A percentile compares a stretch with the other conserved stretches of the same genome.
Evolutionary conservation across 2,329 filamentous ascomycete species (phyloP).

Genomic region (Dactylonectria estremocensis): DNA sequence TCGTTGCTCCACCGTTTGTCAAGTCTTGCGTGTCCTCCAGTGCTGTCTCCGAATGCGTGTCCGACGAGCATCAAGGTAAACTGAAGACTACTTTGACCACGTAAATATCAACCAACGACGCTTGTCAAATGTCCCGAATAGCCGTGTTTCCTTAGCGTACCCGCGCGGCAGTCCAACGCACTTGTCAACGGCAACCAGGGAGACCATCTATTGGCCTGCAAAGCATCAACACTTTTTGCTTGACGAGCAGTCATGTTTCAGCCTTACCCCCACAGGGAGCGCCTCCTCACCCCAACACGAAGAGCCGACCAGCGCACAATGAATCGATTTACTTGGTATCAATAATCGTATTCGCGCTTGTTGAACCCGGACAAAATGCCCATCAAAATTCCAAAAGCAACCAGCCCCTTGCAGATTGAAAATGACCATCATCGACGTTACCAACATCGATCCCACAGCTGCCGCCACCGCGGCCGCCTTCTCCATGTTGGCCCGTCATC

Average conservation of each 20-base stretch:
- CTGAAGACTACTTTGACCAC: too few species aligned
- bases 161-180: conserved; percentile 20
- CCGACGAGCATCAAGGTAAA: not conserved
- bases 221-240: not conserved
- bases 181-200: conserved; percentile 1
- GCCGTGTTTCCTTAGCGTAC: conserved; percentile 15
- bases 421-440: not conserved
- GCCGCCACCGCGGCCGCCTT: not conserved
- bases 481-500: conserved; percentile 15
- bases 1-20: not conserved
- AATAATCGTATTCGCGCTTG: not conserved
- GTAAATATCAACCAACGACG: not conserved
- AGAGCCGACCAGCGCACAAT: not conserved
- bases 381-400: not conserved
- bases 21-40: not conserved
- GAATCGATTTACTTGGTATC: not conserved
- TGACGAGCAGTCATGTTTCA: conserved; percentile 1
- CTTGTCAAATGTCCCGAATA: conserved; percentile 10
- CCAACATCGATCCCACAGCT: not conserved
- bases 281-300: not conserved
- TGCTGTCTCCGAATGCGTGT: not conserved
- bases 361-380: not conserved
- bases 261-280: conserved; percentile 4
- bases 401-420: not conserved
- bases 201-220: not conserved